phyloP scores from a whole-genome alignment of 2,329 filamentous ascomycete species.

The Pseudocercospora macadamiae region DNA sequence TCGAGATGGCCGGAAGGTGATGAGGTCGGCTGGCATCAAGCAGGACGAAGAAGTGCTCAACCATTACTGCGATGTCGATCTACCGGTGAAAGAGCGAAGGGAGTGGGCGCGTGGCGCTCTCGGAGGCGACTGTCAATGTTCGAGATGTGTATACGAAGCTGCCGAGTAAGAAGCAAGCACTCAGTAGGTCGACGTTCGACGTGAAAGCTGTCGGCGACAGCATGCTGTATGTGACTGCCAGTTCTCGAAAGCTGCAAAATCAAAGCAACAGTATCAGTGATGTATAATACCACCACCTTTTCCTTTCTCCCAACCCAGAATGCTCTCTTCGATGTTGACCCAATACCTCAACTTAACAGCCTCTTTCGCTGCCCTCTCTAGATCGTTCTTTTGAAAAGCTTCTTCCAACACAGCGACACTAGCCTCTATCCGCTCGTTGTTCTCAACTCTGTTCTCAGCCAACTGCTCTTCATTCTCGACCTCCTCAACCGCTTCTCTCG shows the following conservation, averaged over 20 bases:
- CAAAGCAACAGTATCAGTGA: conserved; percentile 23
- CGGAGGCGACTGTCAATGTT: conserved; percentile 86
- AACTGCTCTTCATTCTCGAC: conserved; percentile 65
- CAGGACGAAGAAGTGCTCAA: conserved; percentile 85
- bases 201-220: neutral
- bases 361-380: conserved; percentile 69
- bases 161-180: conserved; percentile 7
- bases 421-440: conserved; percentile 66
- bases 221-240: too few relatives aligned
- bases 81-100: conserved; percentile 77
- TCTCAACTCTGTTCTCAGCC: conserved; percentile 61
- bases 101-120: conserved; percentile 89
- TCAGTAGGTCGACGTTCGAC: neutral
- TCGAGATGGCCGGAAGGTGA: conserved; percentile 32
- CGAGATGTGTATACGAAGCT: conserved; percentile 73
- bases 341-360: conserved; percentile 83
- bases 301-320: conserved; percentile 83
- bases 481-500: conserved; percentile 63
- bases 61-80: conserved; percentile 87
- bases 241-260: neutral
- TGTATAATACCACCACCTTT: conserved; percentile 48
- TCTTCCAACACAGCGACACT: conserved; percentile 66
- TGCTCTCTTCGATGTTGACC: conserved; percentile 80
- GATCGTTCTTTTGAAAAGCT: conserved; percentile 68
- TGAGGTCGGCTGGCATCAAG: conserved; percentile 60